Conservation (phyloP, 2,329 filamentous ascomycete species). For the Calonectria multiphialidica region DNA sequence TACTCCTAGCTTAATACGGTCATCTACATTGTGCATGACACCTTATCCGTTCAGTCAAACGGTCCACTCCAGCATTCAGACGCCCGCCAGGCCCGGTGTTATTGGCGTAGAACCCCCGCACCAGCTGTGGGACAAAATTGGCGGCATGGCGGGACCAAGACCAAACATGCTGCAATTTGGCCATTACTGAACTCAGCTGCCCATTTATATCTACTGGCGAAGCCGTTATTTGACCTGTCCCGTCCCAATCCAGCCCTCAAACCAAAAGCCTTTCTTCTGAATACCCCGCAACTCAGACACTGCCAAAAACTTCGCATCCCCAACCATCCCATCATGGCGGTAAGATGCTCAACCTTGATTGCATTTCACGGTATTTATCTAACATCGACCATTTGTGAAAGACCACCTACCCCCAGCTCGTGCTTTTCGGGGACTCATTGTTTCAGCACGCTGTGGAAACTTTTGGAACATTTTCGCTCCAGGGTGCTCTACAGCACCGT, state of each 20-base stretch:
- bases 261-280: neutral
- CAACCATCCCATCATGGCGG: constrained; percentile 33
- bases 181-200: constrained; percentile 3
- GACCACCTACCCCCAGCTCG: constrained; percentile 76
- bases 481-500: constrained; percentile 78
- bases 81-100: neutral
- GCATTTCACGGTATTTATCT: neutral
- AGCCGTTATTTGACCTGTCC: constrained; percentile 10
- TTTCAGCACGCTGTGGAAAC: constrained; percentile 76
- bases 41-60: neutral
- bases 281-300: constrained; percentile 14
- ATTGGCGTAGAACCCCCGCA: constrained; percentile 40
- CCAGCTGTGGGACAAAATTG: constrained; percentile 32
- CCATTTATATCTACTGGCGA: constrained; percentile 21
- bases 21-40: neutral
- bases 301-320: neutral
- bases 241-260: neutral
- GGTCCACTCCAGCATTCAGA: neutral
- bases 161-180: constrained; percentile 25
- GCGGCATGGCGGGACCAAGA: constrained; percentile 16
- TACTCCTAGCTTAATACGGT: neutral
- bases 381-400: constrained; percentile 36
- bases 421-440: constrained; percentile 93
- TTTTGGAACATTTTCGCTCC: constrained; percentile 79
- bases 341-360: constrained; percentile 26